Base-by-base conservation (phyloP, 495 filamentous ascomycete species). In the Tuber borchii region DNA sequence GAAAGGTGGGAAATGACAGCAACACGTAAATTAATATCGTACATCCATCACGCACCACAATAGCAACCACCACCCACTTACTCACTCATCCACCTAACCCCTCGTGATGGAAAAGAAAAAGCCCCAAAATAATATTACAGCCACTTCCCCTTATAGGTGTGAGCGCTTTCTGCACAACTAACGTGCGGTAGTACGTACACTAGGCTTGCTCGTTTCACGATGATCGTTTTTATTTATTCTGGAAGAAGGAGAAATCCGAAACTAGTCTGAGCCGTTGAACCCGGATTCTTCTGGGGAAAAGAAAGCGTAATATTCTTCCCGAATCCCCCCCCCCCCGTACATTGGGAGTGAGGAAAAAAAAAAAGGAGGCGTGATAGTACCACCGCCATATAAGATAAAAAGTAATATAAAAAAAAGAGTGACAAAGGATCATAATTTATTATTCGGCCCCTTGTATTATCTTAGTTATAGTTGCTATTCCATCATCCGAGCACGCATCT, bases 121-220 rank as follows among this genome's bases (percentile, higher is more conserved):
- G n/a, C 56, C n/a, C 56, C 56, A 65, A 31, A 65, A 65, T 65
- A 65, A 65, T 65, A 65, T 14, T 65, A 65, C 56, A 65, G 56
- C 56, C 56, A 65, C 56, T 31, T 65, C 26, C 56, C 56, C 56
- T 65, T 31, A 65, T 31, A 31, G 56, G 56, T 65, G 56, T 65
- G 56, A 31, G 56, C 10, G 10, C 56, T 65, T 65, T 65, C 56
- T 65, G n/a, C n/a, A 65, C 26, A 65, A 31, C n/a, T 65, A 65
- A 31, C 56, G 56, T 65, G 26, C 56, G 56, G 56, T 65, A 65
- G 56, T 65, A 31, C 56, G n/a, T 17, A 17, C n/a, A 10, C 56
- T 56, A 65, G 56, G 56, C 56, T 2, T 31, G 31, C 56, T 65
- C n/a, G 56, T 65, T 65, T 65, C 56, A 65, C 26, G 56, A 65